phyloP scores from a whole-genome alignment of 2,329 filamentous ascomycete species.

The Septoria linicola region DNA sequence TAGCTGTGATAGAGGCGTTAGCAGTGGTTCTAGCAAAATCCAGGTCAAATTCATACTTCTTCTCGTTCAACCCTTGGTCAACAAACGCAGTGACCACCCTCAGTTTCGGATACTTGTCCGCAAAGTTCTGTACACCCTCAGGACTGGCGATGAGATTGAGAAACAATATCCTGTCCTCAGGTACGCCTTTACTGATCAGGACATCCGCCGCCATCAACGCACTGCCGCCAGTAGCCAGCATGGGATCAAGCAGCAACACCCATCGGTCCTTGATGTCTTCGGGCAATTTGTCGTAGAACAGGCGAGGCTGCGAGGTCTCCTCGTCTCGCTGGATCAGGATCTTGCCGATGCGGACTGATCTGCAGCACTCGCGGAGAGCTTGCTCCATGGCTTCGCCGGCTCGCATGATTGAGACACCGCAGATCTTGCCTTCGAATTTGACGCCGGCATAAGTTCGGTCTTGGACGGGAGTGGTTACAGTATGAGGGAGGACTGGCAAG shows the following conservation, averaged over 20 bases:
- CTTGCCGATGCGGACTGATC: constrained; percentile 96
- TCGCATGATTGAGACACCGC: constrained; percentile 96
- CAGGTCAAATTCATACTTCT: constrained; percentile 69
- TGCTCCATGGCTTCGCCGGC: constrained; percentile 99
- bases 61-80: constrained; percentile 92
- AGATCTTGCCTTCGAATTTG: constrained; percentile 96
- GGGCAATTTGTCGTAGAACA: constrained; percentile 97
- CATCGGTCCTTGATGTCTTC: constrained; percentile 89
- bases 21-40: constrained; percentile 35
- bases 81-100: constrained; percentile 94
- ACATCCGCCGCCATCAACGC: constrained; percentile 97
- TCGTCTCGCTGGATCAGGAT: constrained; percentile 97
- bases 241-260: constrained; percentile 94
- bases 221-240: constrained; percentile 98
- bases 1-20: constrained; percentile 61
- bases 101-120: constrained; percentile 81
- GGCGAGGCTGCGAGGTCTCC: constrained; percentile 84
- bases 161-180: constrained; percentile 93
- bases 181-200: constrained; percentile 82
- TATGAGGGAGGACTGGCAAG: constrained; percentile 83
- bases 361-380: constrained; percentile 90
- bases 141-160: constrained; percentile 97
- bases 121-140: constrained; percentile 85
- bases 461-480: constrained; percentile 79
- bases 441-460: constrained; percentile 86